phyloP scores from a whole-genome alignment of 371 early-diverging fungal species.

The Lichtheimia ornata region DNA sequence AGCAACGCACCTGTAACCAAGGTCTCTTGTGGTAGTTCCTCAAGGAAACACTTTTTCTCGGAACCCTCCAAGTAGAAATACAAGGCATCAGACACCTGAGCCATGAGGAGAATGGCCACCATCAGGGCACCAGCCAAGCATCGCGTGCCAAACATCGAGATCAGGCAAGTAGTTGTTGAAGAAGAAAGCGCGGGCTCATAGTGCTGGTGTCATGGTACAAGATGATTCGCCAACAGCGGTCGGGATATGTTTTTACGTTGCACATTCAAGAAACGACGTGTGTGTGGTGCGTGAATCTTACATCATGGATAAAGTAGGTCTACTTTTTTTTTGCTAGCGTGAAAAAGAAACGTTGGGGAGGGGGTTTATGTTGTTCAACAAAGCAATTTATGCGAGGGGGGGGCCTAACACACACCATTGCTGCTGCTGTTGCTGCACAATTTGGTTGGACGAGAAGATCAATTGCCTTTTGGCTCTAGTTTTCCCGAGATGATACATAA shows the following conservation, averaged over 20 bases:
- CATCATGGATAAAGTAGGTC: too few species aligned
- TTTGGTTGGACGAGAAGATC: too few species aligned
- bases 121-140: constrained; percentile 3
- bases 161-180: background rate
- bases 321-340: background rate
- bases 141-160: background rate
- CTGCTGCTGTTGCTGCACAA: too few species aligned
- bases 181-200: background rate
- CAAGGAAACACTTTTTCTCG: constrained; percentile 91
- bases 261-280: background rate
- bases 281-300: too few species aligned
- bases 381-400: too few species aligned
- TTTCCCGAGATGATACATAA: too few species aligned
- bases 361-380: too few species aligned
- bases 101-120: constrained; percentile 1
- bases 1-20: constrained; percentile 70
- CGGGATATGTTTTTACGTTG: background rate
- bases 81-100: constrained; percentile 46
- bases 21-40: constrained; percentile 92
- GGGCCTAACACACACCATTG: too few species aligned
- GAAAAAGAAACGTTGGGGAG: background rate
- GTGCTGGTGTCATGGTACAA: too few species aligned
- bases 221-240: background rate
- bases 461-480: too few species aligned
- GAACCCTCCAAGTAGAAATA: constrained; percentile 91